Conservation (phyloP, 176 grass and related monocot species). For the Triticum timopheevii region DNA sequence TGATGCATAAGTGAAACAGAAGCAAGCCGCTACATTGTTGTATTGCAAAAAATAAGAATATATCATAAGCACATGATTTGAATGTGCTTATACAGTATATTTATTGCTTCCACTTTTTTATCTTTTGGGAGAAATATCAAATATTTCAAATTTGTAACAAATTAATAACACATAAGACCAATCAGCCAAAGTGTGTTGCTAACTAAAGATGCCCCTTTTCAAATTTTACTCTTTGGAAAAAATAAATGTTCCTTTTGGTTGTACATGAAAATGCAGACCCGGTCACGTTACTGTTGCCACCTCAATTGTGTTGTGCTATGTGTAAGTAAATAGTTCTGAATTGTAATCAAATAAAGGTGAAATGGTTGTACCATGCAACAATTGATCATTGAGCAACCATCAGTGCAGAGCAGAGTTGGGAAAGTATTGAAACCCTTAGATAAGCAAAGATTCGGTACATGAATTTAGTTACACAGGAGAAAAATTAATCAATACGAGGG, state of each 20-base stretch:
- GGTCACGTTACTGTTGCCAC: background rate
- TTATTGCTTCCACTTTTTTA: too few relatives aligned
- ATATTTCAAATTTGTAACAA: background rate
- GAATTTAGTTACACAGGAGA: too few relatives aligned
- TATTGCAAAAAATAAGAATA: too few relatives aligned
- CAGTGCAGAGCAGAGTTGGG: too few relatives aligned
- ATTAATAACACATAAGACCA: background rate
- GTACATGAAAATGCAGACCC: slow-evolving; percentile 6
- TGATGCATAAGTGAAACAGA: too few relatives aligned
- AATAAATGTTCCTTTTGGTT: background rate
- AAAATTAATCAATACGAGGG: too few relatives aligned
- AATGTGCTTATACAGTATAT: too few relatives aligned
- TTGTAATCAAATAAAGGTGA: slow-evolving; percentile 26
- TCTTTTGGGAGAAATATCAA: background rate
- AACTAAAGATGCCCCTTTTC: background rate
- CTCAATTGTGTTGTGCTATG: background rate
- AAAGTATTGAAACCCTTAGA: too few relatives aligned
- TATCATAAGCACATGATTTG: too few relatives aligned
- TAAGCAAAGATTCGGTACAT: too few relatives aligned
- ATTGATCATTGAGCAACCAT: too few relatives aligned
- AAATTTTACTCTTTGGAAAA: background rate
- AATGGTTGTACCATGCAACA: background rate
- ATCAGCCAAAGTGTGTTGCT: background rate
- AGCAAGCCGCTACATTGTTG: too few relatives aligned
- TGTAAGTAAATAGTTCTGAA: slow-evolving; percentile 9